phyloP scores from a whole-genome alignment of 2,329 filamentous ascomycete genomes.

The Hypoxylon sp. region DNA sequence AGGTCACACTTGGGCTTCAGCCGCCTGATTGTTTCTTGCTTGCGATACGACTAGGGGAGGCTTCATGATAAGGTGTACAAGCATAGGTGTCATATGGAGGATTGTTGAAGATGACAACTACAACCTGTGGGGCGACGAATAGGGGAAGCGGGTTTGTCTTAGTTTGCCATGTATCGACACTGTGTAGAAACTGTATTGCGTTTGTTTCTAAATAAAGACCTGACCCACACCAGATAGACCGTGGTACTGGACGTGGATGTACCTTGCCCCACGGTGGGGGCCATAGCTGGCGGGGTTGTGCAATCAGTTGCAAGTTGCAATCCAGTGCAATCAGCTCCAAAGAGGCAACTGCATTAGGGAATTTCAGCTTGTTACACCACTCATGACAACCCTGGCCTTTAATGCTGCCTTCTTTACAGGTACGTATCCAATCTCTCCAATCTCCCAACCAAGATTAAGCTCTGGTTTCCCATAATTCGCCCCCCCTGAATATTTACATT shows the following conservation, averaged over 20 bases:
- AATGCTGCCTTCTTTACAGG: neutral
- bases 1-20: slow-evolving; percentile 29
- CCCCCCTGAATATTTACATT: slow-evolving; percentile 13
- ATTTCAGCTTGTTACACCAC: slow-evolving; percentile 32
- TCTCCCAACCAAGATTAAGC: slow-evolving; percentile 10
- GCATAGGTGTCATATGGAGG: neutral
- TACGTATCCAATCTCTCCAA: slow-evolving; percentile 3
- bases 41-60: neutral
- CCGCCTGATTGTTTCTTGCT: slow-evolving; percentile 7
- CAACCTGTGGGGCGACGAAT: slow-evolving; percentile 10
- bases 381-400: slow-evolving; percentile 6
- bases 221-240: slow-evolving; percentile 18
- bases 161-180: slow-evolving; percentile 13
- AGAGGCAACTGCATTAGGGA: slow-evolving; percentile 29
- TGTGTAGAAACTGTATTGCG: slow-evolving; percentile 26
- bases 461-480: neutral
- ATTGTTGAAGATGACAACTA: slow-evolving; percentile 3
- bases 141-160: slow-evolving; percentile 5
- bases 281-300: slow-evolving; percentile 19
- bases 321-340: slow-evolving; percentile 31
- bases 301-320: slow-evolving; percentile 17
- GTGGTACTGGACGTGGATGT: slow-evolving; percentile 8
- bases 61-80: slow-evolving; percentile 8
- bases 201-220: slow-evolving; percentile 38
- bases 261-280: slow-evolving; percentile 42